A percentile compares a stretch with the other conserved stretches of the same genome.
These are phyloP conservation scores for Botryosphaeria agaves DNA, from an alignment of 2,329 filamentous ascomycete genomes.

Conservation along the genomic window DNA sequence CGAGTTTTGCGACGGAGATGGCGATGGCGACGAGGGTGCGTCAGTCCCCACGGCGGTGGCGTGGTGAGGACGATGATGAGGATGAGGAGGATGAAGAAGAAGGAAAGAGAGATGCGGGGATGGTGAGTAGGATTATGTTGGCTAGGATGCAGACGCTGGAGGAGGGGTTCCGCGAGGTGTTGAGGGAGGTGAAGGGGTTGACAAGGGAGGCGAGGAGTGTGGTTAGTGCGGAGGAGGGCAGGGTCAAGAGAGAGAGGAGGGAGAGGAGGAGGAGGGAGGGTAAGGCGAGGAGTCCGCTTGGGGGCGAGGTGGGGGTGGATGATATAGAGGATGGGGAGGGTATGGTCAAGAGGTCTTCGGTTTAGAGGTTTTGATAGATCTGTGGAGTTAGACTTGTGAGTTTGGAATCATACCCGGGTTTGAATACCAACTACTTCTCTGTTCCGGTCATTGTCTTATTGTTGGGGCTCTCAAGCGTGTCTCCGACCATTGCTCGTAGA, in stretches of 20 bases:
- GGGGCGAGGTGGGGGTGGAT: constrained; percentile 6
- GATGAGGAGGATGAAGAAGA: constrained; percentile 2
- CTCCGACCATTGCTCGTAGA: too few relatives aligned
- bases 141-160: constrained; percentile 87
- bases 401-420: too few relatives aligned
- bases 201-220: constrained; percentile 8
- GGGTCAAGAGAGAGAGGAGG: constrained; percentile 2
- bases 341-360: too few relatives aligned
- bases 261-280: neutral
- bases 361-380: too few relatives aligned
- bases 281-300: constrained; percentile 8
- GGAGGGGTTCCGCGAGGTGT: constrained; percentile 64
- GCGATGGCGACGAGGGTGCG: constrained; percentile 12
- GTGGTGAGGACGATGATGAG: neutral
- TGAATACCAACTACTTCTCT: too few relatives aligned
- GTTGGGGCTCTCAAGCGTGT: too few relatives aligned
- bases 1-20: constrained; percentile 59
- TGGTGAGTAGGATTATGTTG: constrained; percentile 64
- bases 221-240: constrained; percentile 5
- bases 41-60: neutral
- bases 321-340: too few relatives aligned
- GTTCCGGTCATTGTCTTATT: too few relatives aligned
- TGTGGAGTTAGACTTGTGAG: too few relatives aligned
- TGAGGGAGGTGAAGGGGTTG: constrained; percentile 16
- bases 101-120: constrained; percentile 39